Evolutionary conservation across 176 grass and related monocot genomes (phyloP).

Genomic region (Aegilops sharonensis): DNA sequence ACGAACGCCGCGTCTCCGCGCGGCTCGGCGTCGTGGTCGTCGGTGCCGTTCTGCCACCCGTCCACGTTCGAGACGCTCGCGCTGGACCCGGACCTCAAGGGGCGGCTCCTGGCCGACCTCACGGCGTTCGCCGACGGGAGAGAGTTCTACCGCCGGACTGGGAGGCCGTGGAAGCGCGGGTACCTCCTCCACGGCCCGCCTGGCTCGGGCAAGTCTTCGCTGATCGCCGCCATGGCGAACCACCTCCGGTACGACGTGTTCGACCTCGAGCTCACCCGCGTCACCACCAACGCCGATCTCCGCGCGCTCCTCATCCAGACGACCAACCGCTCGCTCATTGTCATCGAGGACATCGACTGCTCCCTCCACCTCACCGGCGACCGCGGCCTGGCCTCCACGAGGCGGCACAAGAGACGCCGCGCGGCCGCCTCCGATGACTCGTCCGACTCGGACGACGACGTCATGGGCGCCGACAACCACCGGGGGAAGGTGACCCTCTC

Average conservation of each 20-base stretch:
- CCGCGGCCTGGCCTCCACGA: constrained; percentile 45
- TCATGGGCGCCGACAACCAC: not conserved
- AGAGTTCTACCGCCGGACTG: constrained; percentile 82
- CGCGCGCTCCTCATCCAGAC: constrained; percentile 84
- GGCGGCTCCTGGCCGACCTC: constrained; percentile 68
- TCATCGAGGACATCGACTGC: constrained; percentile 98
- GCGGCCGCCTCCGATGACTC: constrained; percentile 37
- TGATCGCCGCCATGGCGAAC: constrained; percentile 94
- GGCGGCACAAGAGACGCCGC: constrained; percentile 41
- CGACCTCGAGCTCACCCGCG: constrained; percentile 89
- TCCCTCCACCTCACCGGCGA: constrained; percentile 88
- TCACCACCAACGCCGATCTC: constrained; percentile 76
- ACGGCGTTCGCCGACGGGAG: constrained; percentile 60
- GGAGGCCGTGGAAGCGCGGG: constrained; percentile 84
- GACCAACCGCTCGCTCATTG: constrained; percentile 83
- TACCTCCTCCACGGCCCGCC: constrained; percentile 90
- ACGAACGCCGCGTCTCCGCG: constrained; percentile 59
- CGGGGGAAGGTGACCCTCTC: constrained; percentile 77
- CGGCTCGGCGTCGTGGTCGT: constrained; percentile 58
- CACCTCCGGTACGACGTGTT: constrained; percentile 94
- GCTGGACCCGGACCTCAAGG: constrained; percentile 67
- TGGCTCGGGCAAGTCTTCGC: constrained; percentile 83
- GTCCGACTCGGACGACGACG: constrained; percentile 54
- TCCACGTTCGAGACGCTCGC: constrained; percentile 92
- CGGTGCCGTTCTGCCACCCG: constrained; percentile 84